phyloP scores from a whole-genome alignment of 202 grass and related monocot genomes.

The Schoenoplectus tabernaemontani region DNA sequence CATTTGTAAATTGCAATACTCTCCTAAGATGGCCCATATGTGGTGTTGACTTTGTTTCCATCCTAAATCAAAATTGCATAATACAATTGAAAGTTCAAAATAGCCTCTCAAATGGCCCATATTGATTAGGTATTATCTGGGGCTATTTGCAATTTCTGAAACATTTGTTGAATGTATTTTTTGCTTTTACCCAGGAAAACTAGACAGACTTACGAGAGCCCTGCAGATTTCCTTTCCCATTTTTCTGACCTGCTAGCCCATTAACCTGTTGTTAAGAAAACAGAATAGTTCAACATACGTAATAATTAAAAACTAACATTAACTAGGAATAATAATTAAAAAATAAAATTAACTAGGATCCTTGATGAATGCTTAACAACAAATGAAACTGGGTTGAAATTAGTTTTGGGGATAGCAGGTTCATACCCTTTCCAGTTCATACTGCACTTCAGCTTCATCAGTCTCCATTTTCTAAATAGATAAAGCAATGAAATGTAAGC shows the following conservation, averaged over 20 bases:
- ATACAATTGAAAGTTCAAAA: background rate
- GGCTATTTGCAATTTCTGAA: background rate
- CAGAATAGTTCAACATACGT: background rate
- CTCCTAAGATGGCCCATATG: background rate
- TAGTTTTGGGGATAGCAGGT: background rate
- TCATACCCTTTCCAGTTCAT: slow-evolving; percentile 41
- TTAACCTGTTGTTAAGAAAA: slow-evolving; percentile 24
- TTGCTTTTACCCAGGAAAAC: background rate
- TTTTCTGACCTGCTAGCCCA: slow-evolving; percentile 2
- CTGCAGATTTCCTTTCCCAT: slow-evolving; percentile 35
- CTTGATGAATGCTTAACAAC: background rate
- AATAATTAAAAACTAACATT: background rate
- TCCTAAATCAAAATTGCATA: slow-evolving; percentile 5
- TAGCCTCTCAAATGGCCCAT: background rate
- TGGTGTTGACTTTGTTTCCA: background rate
- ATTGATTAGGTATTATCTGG: background rate
- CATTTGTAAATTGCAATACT: background rate
- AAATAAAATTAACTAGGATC: background rate
- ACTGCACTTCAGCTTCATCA: slow-evolving; percentile 26
- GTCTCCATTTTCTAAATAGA: slow-evolving; percentile 32
- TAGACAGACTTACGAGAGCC: slow-evolving; percentile 39
- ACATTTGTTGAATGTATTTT: background rate
- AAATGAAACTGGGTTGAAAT: background rate
- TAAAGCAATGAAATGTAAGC: background rate
- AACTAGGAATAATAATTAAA: no score